Evolutionary conservation across 2,329 filamentous ascomycete genomes (phyloP).

Genomic region (Trichocomaceae sp.): DNA sequence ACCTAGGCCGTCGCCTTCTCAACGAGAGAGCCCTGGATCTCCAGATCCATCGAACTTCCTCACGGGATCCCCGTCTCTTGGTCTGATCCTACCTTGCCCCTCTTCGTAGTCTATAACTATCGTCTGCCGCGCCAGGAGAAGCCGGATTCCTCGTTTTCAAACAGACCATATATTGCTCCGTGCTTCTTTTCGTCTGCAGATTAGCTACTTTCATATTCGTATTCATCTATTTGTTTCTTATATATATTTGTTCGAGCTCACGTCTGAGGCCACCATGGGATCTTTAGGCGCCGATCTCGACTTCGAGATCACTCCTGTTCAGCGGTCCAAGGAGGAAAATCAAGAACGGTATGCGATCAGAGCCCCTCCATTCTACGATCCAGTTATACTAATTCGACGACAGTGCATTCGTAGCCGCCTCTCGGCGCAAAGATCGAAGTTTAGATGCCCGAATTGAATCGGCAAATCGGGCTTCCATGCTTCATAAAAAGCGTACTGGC

Average conservation of each 20-base stretch:
- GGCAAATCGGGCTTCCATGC: conserved; percentile 77
- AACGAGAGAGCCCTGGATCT: not conserved
- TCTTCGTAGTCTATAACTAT: conserved; percentile 9
- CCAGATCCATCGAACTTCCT: not conserved
- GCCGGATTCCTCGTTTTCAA: not conserved
- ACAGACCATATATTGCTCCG: not conserved
- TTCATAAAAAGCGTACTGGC: conserved; percentile 82
- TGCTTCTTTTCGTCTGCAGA: too few species aligned
- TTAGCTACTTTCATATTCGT: not conserved
- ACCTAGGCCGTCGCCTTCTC: not conserved
- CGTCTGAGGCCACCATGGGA: not conserved
- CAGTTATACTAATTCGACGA: conserved; percentile 13
- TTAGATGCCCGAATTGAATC: conserved; percentile 84
- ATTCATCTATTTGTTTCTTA: not conserved
- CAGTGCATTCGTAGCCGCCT: conserved; percentile 87
- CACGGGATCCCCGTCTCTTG: not conserved
- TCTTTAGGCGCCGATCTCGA: conserved; percentile 5
- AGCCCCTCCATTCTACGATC: not conserved
- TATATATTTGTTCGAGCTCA: not conserved
- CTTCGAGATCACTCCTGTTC: conserved; percentile 25
- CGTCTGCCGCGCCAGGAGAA: not conserved
- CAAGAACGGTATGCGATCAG: conserved; percentile 35
- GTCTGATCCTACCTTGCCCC: conserved; percentile 5
- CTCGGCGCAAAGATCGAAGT: conserved; percentile 75
- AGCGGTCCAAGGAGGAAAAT: conserved; percentile 39